Evolutionary conservation across 163 green algal species (phyloP), one percentile per base, ranked within the genome.

Genomic region (Scenedesmus sp.): DNA sequence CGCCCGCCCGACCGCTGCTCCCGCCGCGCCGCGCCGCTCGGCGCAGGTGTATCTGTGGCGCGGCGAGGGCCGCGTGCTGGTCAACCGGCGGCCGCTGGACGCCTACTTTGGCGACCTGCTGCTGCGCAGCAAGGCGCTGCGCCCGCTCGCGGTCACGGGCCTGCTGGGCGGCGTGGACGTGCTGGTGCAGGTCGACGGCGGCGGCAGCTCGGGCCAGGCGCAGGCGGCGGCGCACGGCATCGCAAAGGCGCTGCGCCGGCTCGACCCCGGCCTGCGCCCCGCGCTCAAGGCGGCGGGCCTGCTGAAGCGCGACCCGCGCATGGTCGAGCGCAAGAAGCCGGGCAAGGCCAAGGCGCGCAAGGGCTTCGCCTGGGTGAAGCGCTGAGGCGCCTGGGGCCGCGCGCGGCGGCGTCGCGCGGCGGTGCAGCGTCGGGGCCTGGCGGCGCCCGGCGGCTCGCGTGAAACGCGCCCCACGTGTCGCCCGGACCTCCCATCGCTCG

Each of bases 311-410:
- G 66, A 72, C 58, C 42, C 45, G 9, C 56, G 76, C 18, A 70
- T 71, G 31, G 96, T 99, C 60, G 96, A 99, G 84, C 78, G 95
- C 7, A 99, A 99, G 89, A 99, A 99, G 88, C 91, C 95, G 17
- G 96, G 94, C 31, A 86, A 84, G 56, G 85, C 84, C 26, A 98
- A 98, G 83, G 95, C 95, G 14, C 86, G 94, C 47, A 97, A 96
- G 84, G 85, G 86, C 22, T 98, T 97, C 85, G 85, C 95, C 45
- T 99, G 93, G 93, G 94, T 98, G 63, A 98, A 98, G 90, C 89
- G 95, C 5, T 99, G 45, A 83, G 20, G n/a, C 34, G 3, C 10
- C 11, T 57, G 50, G 4, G 50, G 50, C n/a, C n/a, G n/a, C n/a
- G n/a, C n/a, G n/a, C n/a, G n/a, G n/a, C n/a, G n/a, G n/a, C n/a